Evolutionary conservation across 2,329 filamentous ascomycete species (phyloP).

Genomic region (Colletotrichum noveboracense): DNA sequence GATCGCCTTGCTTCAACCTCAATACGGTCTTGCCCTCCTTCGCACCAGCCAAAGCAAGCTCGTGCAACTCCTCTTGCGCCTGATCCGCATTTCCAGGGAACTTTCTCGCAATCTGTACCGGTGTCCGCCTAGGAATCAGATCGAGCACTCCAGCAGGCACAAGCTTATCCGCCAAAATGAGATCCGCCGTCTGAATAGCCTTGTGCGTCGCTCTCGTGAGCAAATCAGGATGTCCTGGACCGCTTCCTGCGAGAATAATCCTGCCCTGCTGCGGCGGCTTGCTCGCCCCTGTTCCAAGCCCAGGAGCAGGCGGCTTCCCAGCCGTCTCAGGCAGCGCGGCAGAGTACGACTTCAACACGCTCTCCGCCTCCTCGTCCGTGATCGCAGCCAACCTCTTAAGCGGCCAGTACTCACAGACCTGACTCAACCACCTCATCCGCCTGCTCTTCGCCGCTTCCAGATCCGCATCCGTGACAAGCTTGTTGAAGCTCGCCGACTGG

Average conservation of each 20-base stretch:
- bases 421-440: conserved; percentile 89
- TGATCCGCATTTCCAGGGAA: conserved; percentile 96
- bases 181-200: conserved; percentile 75
- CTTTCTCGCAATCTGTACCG: conserved; percentile 91
- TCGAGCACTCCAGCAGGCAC: conserved; percentile 85
- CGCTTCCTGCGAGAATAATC: conserved; percentile 89
- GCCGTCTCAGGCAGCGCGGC: conserved; percentile 1
- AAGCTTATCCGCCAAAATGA: conserved; percentile 87
- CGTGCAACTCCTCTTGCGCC: conserved; percentile 88
- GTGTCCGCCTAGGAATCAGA: conserved; percentile 87
- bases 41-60: conserved; percentile 74
- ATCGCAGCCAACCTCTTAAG: conserved; percentile 81
- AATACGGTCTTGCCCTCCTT: conserved; percentile 77
- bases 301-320: not conserved
- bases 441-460: conserved; percentile 76
- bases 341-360: conserved; percentile 76
- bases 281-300: not conserved
- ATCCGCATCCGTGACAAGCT: conserved; percentile 77
- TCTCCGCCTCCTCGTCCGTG: conserved; percentile 78
- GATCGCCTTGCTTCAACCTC: conserved; percentile 93
- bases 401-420: conserved; percentile 99
- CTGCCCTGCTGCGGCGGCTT: conserved; percentile 55
- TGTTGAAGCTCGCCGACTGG: conserved; percentile 85
- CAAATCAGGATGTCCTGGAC: conserved; percentile 90
- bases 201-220: conserved; percentile 83